Base-by-base conservation (phyloP, 192 early-diverging fungal species). In the Coemansia sp. region DNA sequence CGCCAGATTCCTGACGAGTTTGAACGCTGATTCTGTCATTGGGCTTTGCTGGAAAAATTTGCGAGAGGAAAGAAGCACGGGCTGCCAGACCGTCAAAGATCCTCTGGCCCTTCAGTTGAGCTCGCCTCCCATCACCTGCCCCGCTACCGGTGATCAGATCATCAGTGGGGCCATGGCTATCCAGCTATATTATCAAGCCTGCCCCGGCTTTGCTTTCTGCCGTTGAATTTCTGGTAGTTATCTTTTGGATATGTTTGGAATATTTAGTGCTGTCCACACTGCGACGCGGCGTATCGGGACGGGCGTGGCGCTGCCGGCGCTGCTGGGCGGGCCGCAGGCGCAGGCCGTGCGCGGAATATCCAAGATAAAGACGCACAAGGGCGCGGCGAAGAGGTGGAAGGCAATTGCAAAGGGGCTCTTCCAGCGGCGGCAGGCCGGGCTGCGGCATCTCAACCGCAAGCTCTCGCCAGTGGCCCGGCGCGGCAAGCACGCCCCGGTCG, bases 291-390 rank as follows among this genome's bases (percentile, higher is more conserved):
- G 42, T 20, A 34, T 63, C 14, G 37, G 41, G 13, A 38, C 38
- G 16, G 10, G 34, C 20, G 35, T 41, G 3, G 31, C 41, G 16
- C 22, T 41, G 22, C 46, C 38, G 7, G 28, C 48, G 51, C 17
- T 44, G 20, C 41, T 64, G 5, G 28, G 47, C 38, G 68, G 68
- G 13, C 68, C 68, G n/a, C 68, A 72, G 53, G 18, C 60, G 19
- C 61, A 64, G 39, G 56, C 60, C 13, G 33, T 72, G 16, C 68
- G 68, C 25, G 38, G 36, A 22, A 72, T 72, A 61, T 56, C 68
- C 29, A 72, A 72, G 61, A 52, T 72, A 17, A 72, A 72, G 44
- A 72, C 68, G 17, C 68, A 72, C 61, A 72, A 72, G 52, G 68
- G 61, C 35, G 42, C 68, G 1, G 51, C 61, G 38, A 72, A 72